phyloP scores from a whole-genome alignment of 1,139 yeast species.

The Saccharomyces hybrid region DNA sequence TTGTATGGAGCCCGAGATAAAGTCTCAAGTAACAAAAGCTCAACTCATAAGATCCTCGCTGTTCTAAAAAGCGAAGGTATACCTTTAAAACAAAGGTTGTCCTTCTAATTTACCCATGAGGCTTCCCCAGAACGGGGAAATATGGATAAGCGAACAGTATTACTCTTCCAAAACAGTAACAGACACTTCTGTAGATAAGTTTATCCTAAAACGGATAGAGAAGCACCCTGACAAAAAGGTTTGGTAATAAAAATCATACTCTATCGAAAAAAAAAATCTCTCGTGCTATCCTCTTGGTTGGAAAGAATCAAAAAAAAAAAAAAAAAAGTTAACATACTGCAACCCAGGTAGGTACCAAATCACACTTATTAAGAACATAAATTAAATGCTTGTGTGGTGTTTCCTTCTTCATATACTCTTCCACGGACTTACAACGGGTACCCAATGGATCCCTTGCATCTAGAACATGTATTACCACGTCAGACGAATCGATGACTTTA shows the following conservation, averaged over 20 bases:
- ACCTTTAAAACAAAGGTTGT: slow-evolving; percentile 23
- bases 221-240: slow-evolving; percentile 62
- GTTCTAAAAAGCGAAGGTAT: slow-evolving; percentile 19
- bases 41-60: slow-evolving; percentile 56
- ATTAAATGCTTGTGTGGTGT: slow-evolving; percentile 96
- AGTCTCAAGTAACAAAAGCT: slow-evolving; percentile 31
- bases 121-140: slow-evolving; percentile 35
- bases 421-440: slow-evolving; percentile 88
- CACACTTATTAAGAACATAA: slow-evolving; percentile 93
- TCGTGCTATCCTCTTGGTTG: slow-evolving; percentile 1
- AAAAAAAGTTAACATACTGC: slow-evolving; percentile 67
- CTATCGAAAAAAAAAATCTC: slow-evolving; percentile 7
- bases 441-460: slow-evolving; percentile 98
- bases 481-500: slow-evolving; percentile 94
- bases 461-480: slow-evolving; percentile 89
- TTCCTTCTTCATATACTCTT: slow-evolving; percentile 85
- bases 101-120: slow-evolving; percentile 14
- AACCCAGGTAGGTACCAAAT: slow-evolving; percentile 97
- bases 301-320: slow-evolving; percentile 8
- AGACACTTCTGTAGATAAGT: slow-evolving; percentile 48
- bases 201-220: slow-evolving; percentile 6
- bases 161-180: slow-evolving; percentile 95
- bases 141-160: slow-evolving; percentile 48
- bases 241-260: slow-evolving; percentile 25
- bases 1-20: slow-evolving; percentile 20